phyloP scores from a whole-genome alignment of 768 basidiomycete genomes.

The Agaricus sinodeliciosus region DNA sequence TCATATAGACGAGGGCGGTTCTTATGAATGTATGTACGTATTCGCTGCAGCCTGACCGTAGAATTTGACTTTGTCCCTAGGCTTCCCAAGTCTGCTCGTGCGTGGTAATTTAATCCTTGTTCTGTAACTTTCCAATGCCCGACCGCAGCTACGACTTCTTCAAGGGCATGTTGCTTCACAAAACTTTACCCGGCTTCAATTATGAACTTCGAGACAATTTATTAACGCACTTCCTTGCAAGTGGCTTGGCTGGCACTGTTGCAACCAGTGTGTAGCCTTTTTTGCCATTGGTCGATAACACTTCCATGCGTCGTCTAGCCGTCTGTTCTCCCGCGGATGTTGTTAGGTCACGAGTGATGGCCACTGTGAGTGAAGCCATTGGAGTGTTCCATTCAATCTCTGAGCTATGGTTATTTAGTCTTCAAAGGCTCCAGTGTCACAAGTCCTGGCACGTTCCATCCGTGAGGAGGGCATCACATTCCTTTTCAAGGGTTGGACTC shows the following conservation, averaged over 20 bases:
- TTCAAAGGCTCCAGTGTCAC: constrained; percentile 36
- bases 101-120: constrained; percentile 23
- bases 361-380: constrained; percentile 41
- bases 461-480: constrained; percentile 71
- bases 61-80: constrained; percentile 24
- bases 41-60: constrained; percentile 6
- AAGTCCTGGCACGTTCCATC: constrained; percentile 53
- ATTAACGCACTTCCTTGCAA: constrained; percentile 59
- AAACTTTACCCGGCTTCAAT: constrained; percentile 46
- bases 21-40: constrained; percentile 63
- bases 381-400: no score
- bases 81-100: constrained; percentile 81
- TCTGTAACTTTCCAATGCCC: neutral
- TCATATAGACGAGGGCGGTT: constrained; percentile 40
- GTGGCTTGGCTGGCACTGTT: constrained; percentile 64
- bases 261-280: constrained; percentile 57
- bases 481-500: constrained; percentile 87
- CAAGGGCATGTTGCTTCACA: constrained; percentile 50
- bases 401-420: constrained; percentile 30
- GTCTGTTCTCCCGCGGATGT: constrained; percentile 78
- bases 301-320: constrained; percentile 33
- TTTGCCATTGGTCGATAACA: neutral
- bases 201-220: constrained; percentile 63
- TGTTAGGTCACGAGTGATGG: constrained; percentile 71
- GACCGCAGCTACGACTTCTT: constrained; percentile 65